Evolutionary conservation across 305 asterid genomes (phyloP), one percentile per base, ranked within the genome.

Genomic region (Solanum aculeatissimum): DNA sequence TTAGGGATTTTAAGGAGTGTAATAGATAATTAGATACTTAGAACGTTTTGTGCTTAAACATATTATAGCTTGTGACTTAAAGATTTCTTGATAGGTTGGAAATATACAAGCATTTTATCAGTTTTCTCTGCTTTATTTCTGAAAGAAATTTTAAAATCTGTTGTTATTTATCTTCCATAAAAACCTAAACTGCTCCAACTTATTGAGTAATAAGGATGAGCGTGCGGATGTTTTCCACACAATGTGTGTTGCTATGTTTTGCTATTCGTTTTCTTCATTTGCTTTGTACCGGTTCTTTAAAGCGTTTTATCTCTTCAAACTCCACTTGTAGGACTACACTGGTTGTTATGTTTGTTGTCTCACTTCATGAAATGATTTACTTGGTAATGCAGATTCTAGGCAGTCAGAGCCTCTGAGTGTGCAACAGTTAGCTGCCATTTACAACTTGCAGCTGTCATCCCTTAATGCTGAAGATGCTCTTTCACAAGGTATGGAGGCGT

Each of bases 381-480:
- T 49, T 75, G 77, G 78, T 21, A 42, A 60, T 89, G 92, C 95
- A 96, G 98, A 96, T 96, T 83, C 93, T 96, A n/a, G 90, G 57
- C 74, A 96, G 87, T 87, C 93, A 89, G 99, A 96, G 94, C 98
- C 98, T 65, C 89, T 93, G 1, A 91, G 97, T 0, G 99, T 94
- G 89, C 98, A 96, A 85, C 99, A 94, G 86, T 23, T 87, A 85
- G 74, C 81, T 2, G 93, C 90, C 65, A 88, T 96, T 27, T 85
- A 89, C 92, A 94, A 77, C 83, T 78, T 96, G 89, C 94, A 92
- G 85, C 94, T 89, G 81, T 82, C 97, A 11, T 93, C 95, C 15
- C 92, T 91, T 60, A 93, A 96, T 83, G 97, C 97, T 6, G 99
- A 96, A 91, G 99, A 94, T 83, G 98, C 98, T 45, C 98, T 96